phyloP scores from a whole-genome alignment of 2,329 filamentous ascomycete genomes.

The Exserohilum turcica region DNA sequence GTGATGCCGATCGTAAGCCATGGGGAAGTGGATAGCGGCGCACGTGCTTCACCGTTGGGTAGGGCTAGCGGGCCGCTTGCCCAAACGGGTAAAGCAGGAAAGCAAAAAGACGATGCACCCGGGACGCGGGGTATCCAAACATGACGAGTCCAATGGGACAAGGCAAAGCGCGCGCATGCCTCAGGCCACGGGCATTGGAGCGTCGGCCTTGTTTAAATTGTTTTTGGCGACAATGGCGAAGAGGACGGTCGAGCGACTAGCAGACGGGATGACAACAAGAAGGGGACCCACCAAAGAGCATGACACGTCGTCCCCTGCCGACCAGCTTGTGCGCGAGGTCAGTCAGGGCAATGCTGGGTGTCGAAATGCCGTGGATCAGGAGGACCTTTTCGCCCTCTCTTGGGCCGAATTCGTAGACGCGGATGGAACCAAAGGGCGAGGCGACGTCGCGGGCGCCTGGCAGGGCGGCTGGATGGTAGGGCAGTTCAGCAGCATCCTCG shows the following conservation, averaged over 20 bases:
- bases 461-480: constrained; percentile 72
- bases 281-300: constrained; percentile 68
- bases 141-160: not conserved
- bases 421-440: constrained; percentile 71
- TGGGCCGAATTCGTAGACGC: constrained; percentile 82
- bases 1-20: not conserved
- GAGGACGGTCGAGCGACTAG: constrained; percentile 3
- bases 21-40: constrained; percentile 1
- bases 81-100: constrained; percentile 8
- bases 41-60: constrained; percentile 15
- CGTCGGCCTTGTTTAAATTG: too few species aligned
- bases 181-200: too few species aligned
- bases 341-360: constrained; percentile 72
- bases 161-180: too few species aligned
- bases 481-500: constrained; percentile 38
- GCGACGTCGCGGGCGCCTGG: constrained; percentile 71
- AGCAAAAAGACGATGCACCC: constrained; percentile 3
- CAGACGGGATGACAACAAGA: constrained; percentile 6
- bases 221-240: not conserved
- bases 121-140: constrained; percentile 9
- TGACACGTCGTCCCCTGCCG: constrained; percentile 71
- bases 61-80: constrained; percentile 13
- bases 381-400: constrained; percentile 72
- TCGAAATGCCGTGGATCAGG: constrained; percentile 80
- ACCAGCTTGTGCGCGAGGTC: constrained; percentile 70